These are phyloP conservation scores for Kalmanozyma brasiliensis DNA, from an alignment of 1,284 basidiomycete species.

Conservation along the genomic window DNA sequence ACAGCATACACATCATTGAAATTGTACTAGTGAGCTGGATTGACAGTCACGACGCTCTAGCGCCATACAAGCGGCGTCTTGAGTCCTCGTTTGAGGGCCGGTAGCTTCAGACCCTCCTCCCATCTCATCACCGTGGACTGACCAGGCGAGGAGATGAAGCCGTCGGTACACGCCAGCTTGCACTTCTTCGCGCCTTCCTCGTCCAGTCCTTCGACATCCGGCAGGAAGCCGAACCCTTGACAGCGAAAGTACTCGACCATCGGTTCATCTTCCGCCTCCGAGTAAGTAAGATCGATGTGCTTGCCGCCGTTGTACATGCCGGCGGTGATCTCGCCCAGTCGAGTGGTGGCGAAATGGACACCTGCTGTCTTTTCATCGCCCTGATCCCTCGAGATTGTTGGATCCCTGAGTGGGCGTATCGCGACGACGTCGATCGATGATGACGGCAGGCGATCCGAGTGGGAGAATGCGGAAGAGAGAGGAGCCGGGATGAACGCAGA, in stretches of 20 bases:
- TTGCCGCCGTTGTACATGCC: constrained; percentile 60
- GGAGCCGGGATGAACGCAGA: constrained; percentile 81
- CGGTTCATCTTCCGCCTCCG: constrained; percentile 53
- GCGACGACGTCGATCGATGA: constrained; percentile 79
- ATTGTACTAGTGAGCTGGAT: too few species aligned
- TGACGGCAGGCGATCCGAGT: constrained; percentile 11
- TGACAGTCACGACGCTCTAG: too few species aligned
- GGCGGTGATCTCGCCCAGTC: constrained; percentile 33
- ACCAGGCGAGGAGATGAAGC: constrained; percentile 6
- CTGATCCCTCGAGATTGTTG: constrained; percentile 51
- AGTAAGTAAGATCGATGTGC: constrained; percentile 53
- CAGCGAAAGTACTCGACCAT: constrained; percentile 86
- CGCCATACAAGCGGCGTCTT: too few species aligned
- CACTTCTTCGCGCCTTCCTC: constrained; percentile 1
- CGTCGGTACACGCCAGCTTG: constrained; percentile 34
- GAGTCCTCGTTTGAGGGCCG: neutral
- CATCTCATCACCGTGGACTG: constrained; percentile 14
- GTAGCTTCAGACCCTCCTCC: neutral
- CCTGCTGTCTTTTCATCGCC: neutral
- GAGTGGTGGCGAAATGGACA: constrained; percentile 25
- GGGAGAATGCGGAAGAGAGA: constrained; percentile 65
- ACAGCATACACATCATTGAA: too few species aligned
- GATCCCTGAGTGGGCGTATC: constrained; percentile 82
- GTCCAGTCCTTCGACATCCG: neutral
- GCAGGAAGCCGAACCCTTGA: constrained; percentile 77